A percentile compares a stretch with the other conserved stretches of the same genome.
phyloP scores from a whole-genome alignment of 2,329 filamentous ascomycete genomes.

The Monosporascus cannonballus region DNA sequence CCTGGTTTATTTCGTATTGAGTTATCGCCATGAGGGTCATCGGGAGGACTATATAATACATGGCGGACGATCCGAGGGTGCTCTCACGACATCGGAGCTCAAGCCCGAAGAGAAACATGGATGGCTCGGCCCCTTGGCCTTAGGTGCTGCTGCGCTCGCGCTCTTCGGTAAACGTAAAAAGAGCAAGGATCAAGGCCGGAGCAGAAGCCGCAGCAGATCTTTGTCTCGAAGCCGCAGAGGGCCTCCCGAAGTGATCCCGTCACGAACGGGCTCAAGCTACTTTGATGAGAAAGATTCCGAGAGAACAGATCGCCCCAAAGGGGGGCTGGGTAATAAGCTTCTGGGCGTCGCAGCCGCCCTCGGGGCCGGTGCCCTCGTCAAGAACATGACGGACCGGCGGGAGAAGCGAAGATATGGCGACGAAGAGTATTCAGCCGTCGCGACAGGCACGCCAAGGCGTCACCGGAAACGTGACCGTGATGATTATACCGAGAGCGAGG shows the following conservation, averaged over 20 bases:
- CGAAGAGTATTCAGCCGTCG: constrained; percentile 58
- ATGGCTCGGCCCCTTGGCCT: constrained; percentile 49
- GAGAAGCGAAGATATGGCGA: constrained; percentile 40
- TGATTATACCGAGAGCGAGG: constrained; percentile 33
- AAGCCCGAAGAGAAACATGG: constrained; percentile 34
- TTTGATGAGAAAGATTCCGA: constrained; percentile 60
- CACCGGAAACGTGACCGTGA: constrained; percentile 30
- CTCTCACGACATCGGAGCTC: constrained; percentile 19
- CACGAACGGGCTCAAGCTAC: constrained; percentile 51
- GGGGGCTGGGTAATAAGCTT: constrained; percentile 54
- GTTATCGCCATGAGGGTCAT: constrained; percentile 57
- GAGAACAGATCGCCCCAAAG: constrained; percentile 31
- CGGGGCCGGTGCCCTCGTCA: constrained; percentile 57
- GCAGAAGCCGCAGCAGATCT: constrained; percentile 30
- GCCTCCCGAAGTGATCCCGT: constrained; percentile 44
- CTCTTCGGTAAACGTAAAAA: constrained; percentile 40
- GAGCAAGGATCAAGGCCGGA: constrained; percentile 32
- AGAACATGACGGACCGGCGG: constrained; percentile 50
- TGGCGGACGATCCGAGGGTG: constrained; percentile 49
- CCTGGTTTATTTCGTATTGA: constrained; percentile 71
- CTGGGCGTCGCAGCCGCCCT: constrained; percentile 54
- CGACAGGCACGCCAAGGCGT: constrained; percentile 53
- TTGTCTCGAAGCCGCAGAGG: constrained; percentile 30
- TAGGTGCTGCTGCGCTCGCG: constrained; percentile 44
- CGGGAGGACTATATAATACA: constrained; percentile 48